These are phyloP conservation scores for Amylocarpus encephaloides DNA, from an alignment of 2,329 filamentous ascomycete genomes.

Conservation along the genomic window DNA sequence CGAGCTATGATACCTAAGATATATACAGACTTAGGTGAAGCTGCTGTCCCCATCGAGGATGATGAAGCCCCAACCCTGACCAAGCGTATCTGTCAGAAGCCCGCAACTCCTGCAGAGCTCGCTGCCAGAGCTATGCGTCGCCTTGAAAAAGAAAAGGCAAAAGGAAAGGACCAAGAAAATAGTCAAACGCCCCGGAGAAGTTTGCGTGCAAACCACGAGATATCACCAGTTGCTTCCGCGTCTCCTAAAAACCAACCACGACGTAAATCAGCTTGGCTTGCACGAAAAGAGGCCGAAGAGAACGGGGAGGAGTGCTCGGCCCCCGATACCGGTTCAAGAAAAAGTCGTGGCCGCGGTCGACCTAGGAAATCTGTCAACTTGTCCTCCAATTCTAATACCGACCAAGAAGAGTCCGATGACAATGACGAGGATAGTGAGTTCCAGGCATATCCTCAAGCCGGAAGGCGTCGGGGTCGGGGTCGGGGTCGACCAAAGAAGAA, in stretches of 20 bases:
- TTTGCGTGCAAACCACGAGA: slow-evolving; percentile 4
- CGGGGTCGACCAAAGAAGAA: slow-evolving; percentile 3
- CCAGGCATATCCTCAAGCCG: background rate
- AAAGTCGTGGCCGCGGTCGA: background rate
- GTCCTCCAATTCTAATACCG: background rate
- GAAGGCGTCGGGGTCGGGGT: background rate
- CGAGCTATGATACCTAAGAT: slow-evolving; percentile 16
- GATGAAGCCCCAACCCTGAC: slow-evolving; percentile 16
- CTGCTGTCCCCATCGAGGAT: slow-evolving; percentile 20
- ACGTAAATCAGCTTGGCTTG: slow-evolving; percentile 26
- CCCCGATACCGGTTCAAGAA: background rate
- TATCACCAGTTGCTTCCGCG: background rate
- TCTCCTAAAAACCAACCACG: slow-evolving; percentile 16
- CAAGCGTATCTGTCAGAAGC: slow-evolving; percentile 1
- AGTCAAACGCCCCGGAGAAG: slow-evolving; percentile 11
- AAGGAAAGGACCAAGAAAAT: slow-evolving; percentile 9
- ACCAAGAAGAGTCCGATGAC: background rate
- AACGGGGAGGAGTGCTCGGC: slow-evolving; percentile 2
- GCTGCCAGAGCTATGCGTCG: slow-evolving; percentile 20
- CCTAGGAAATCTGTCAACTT: background rate
- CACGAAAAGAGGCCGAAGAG: slow-evolving; percentile 22
- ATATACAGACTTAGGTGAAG: slow-evolving; percentile 25
- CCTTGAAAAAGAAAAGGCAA: slow-evolving; percentile 11
- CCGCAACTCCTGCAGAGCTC: slow-evolving; percentile 16
- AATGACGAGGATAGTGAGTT: background rate